Conservation (phyloP, 2,329 filamentous ascomycete species). For the Dactylellina haptotyla region DNA sequence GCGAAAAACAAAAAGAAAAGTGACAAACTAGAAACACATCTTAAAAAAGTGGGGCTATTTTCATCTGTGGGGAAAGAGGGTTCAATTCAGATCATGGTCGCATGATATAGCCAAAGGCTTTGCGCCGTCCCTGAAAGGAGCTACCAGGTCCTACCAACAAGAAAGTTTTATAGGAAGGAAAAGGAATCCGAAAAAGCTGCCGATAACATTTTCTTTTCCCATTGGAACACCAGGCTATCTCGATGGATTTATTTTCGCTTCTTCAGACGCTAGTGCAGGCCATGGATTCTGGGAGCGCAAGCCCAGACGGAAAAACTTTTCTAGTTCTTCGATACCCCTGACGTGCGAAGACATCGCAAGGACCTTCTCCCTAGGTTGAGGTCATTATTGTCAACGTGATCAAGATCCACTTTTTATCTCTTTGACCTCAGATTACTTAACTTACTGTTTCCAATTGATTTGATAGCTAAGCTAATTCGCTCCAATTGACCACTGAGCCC, state of each 20-base stretch:
- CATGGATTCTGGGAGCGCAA: no score
- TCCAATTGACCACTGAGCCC: no score
- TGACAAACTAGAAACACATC: no score
- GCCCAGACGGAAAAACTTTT: neutral
- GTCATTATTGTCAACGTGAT: no score
- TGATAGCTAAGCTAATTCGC: no score
- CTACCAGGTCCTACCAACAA: neutral
- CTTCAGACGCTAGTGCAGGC: neutral
- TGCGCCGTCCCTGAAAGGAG: neutral
- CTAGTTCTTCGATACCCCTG: neutral
- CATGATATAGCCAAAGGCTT: neutral
- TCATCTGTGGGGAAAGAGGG: neutral
- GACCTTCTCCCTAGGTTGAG: no score
- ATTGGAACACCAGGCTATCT: no score
- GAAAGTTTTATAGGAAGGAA: neutral
- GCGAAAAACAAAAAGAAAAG: no score
- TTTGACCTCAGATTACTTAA: neutral
- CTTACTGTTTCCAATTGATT: no score
- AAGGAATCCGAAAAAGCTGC: neutral
- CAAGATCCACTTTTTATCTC: neutral
- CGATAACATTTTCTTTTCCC: neutral
- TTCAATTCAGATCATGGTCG: conserved; percentile 8
- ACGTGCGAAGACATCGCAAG: neutral
- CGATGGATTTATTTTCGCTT: no score
- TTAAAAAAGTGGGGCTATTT: no score